phyloP scores from a whole-genome alignment of 2,329 filamentous ascomycete genomes.

The Plectosphaerella cucumerina region DNA sequence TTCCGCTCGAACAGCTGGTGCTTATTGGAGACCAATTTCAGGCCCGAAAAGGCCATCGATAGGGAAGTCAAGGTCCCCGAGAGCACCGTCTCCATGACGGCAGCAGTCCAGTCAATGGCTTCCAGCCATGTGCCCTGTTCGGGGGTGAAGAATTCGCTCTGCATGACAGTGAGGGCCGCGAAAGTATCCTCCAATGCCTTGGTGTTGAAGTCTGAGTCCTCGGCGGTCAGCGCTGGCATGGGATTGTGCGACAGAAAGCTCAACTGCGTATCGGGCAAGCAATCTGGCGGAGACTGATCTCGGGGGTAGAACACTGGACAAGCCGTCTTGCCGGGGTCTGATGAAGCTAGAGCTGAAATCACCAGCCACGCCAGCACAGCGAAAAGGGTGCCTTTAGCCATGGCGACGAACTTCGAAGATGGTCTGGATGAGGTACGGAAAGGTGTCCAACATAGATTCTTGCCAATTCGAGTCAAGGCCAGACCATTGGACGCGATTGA shows the following conservation, averaged over 20 bases:
- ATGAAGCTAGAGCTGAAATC: neutral
- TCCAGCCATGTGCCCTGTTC: constrained; percentile 80
- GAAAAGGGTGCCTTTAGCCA: no score
- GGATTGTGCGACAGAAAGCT: constrained; percentile 5
- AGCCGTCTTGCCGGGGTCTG: neutral
- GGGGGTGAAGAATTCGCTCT: constrained; percentile 70
- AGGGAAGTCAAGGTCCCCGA: constrained; percentile 70
- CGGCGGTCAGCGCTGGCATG: neutral
- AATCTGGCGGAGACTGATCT: constrained; percentile 6
- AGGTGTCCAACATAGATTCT: no score
- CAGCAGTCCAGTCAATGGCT: constrained; percentile 90
- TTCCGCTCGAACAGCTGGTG: constrained; percentile 61
- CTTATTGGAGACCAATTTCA: constrained; percentile 26
- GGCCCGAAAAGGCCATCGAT: constrained; percentile 49
- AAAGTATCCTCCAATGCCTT: constrained; percentile 46
- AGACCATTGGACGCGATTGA: no score
- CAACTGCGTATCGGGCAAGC: constrained; percentile 6
- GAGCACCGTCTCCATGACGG: constrained; percentile 76
- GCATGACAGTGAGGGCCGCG: constrained; percentile 68
- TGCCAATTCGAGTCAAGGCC: no score
- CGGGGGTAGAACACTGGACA: constrained; percentile 13
- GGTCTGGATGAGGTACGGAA: no score
- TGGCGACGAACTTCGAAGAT: no score
- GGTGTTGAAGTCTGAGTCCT: constrained; percentile 8
- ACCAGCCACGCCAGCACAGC: no score